These are phyloP conservation scores for Rhinocladiella similis DNA, from an alignment of 2,329 filamentous ascomycete genomes.

Conservation along the genomic window DNA sequence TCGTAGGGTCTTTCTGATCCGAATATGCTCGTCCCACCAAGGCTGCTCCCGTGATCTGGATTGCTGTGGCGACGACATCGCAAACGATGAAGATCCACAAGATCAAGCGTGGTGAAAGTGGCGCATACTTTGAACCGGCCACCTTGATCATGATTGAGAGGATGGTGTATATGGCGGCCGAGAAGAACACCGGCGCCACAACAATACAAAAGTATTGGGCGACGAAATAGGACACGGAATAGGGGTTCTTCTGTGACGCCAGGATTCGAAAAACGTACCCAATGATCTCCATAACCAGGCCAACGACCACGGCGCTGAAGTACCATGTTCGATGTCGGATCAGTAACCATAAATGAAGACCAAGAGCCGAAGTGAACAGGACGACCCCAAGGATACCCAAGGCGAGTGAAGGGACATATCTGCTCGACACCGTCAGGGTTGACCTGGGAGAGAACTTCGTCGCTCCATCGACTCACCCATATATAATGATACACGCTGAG, in stretches of 20 bases:
- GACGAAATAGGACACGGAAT: slow-evolving; percentile 57
- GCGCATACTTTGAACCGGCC: slow-evolving; percentile 45
- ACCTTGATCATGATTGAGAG: slow-evolving; percentile 52
- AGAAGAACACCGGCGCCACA: slow-evolving; percentile 59
- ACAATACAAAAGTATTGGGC: slow-evolving; percentile 64
- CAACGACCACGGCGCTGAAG: slow-evolving; percentile 42
- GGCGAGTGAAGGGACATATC: slow-evolving; percentile 47
- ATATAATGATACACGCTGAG: slow-evolving; percentile 26
- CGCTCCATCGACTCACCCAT: slow-evolving; percentile 12
- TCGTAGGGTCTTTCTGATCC: slow-evolving; percentile 51
- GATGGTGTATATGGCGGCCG: slow-evolving; percentile 58
- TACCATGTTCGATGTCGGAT: slow-evolving; percentile 27
- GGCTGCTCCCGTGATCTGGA: slow-evolving; percentile 57
- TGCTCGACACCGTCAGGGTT: slow-evolving; percentile 7
- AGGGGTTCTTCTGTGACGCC: slow-evolving; percentile 53
- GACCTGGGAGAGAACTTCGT: not conserved
- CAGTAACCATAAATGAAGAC: slow-evolving; percentile 23
- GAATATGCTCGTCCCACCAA: slow-evolving; percentile 53
- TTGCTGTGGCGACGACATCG: slow-evolving; percentile 55
- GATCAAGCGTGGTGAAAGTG: slow-evolving; percentile 49
- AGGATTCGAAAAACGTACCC: slow-evolving; percentile 53
- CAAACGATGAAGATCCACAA: slow-evolving; percentile 56
- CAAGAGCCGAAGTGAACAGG: slow-evolving; percentile 33
- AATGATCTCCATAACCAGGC: slow-evolving; percentile 50
- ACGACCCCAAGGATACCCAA: slow-evolving; percentile 49